Conservation (phyloP, 2,329 filamentous ascomycete genomes). For the Stagonosporopsis cucurbitacearum region DNA sequence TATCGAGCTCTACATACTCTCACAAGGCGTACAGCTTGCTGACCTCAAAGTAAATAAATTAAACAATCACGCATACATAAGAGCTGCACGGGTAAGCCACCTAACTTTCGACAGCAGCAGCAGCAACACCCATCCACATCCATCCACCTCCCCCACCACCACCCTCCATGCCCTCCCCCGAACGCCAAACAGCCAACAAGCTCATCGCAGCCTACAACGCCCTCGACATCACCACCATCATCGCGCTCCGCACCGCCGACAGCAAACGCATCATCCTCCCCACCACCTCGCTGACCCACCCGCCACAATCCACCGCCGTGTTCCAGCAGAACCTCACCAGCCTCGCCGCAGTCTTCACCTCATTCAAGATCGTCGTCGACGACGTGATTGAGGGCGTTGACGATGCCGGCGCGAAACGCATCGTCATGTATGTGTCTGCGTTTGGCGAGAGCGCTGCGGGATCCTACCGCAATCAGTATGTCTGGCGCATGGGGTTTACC, state of each 20-base stretch:
- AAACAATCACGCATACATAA: neutral
- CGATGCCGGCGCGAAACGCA: slow-evolving; percentile 20
- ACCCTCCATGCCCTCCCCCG: slow-evolving; percentile 22
- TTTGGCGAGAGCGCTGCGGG: slow-evolving; percentile 39
- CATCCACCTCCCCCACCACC: neutral
- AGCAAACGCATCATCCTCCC: slow-evolving; percentile 41
- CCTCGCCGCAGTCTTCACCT: slow-evolving; percentile 39
- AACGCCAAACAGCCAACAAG: slow-evolving; percentile 38
- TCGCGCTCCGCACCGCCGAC: slow-evolving; percentile 34
- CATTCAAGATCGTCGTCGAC: slow-evolving; percentile 38
- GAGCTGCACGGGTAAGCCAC: neutral
- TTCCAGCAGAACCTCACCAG: slow-evolving; percentile 29
- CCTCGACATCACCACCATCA: slow-evolving; percentile 38
- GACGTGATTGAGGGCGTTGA: slow-evolving; percentile 42
- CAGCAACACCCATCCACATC: neutral
- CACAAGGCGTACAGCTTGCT: neutral
- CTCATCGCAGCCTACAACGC: slow-evolving; percentile 43
- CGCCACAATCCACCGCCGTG: slow-evolving; percentile 31
- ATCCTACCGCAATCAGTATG: slow-evolving; percentile 36
- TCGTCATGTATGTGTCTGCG: slow-evolving; percentile 44
- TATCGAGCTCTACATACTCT: neutral
- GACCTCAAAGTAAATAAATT: neutral
- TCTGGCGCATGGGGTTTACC: slow-evolving; percentile 37
- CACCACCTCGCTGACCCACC: slow-evolving; percentile 26
- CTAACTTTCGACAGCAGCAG: no score